Evolutionary conservation across 1,139 yeast genomes (phyloP).

Genomic region (Yamadazyma conglobata): DNA sequence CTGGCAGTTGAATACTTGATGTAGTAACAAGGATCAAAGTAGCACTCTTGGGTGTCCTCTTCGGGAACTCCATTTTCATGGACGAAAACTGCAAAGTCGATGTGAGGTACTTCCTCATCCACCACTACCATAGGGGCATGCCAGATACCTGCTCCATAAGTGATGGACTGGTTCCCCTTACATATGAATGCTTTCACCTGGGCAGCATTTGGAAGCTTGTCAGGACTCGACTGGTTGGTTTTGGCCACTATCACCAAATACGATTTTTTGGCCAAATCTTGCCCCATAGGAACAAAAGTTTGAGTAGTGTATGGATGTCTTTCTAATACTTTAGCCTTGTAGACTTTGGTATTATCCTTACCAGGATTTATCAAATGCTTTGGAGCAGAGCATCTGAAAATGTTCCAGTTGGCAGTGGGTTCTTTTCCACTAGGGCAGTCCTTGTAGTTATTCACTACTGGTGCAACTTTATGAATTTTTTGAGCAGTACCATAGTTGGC

Average conservation of each 20-base stretch:
- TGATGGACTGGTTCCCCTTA: constrained; percentile 81
- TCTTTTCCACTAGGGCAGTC: constrained; percentile 43
- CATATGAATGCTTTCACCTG: constrained; percentile 68
- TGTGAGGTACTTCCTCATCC: constrained; percentile 43
- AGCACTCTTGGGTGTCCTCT: constrained; percentile 82
- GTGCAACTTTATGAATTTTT: constrained; percentile 70
- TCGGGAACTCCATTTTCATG: constrained; percentile 77
- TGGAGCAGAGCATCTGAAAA: constrained; percentile 81
- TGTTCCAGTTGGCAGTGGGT: constrained; percentile 70
- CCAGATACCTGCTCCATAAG: constrained; percentile 70
- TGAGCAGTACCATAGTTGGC: constrained; percentile 96
- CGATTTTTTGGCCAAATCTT: constrained; percentile 43
- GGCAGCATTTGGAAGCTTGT: constrained; percentile 56
- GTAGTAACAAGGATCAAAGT: constrained; percentile 57
- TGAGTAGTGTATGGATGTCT: constrained; percentile 91
- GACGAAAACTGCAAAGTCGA: constrained; percentile 83
- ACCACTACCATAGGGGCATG: constrained; percentile 94
- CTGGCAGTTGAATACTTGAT: constrained; percentile 25
- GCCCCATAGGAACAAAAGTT: constrained; percentile 87
- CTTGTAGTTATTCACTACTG: constrained; percentile 52
- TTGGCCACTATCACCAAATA: constrained; percentile 82
- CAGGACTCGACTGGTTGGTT: constrained; percentile 33
- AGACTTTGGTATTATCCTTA: constrained; percentile 25
- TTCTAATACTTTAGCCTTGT: constrained; percentile 70
- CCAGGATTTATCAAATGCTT: constrained; percentile 44